Base-by-base conservation (phyloP, 2,329 filamentous ascomycete species). In the Fusarium zealandicum region DNA sequence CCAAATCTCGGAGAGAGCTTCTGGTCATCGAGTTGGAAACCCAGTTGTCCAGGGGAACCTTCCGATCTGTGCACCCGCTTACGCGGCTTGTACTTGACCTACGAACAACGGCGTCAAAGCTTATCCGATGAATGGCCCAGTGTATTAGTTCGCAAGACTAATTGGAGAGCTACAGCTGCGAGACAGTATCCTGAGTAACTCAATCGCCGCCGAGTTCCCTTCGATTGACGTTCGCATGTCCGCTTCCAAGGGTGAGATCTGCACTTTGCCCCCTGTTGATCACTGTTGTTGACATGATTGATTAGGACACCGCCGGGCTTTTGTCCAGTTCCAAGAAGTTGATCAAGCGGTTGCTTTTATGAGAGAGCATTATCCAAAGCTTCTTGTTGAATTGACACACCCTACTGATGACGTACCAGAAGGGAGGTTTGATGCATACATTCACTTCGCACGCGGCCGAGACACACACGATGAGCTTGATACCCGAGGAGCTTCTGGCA, bases 301-400 rank as follows among this genome's bases (percentile, higher is more conserved):
- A n/a, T n/a, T 30, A 79, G 77, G 75, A 16, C 65, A 70, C 51
- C 69, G 70, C 30, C 71, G 76, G 38, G 74, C 77, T 16, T 78
- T 78, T 65, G 70, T 80, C 30, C 70, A 79, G 59, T 75, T 80
- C 57, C 64, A 73, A 53, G 57, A 73, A 56, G 54, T 78, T 40
- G 70, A 76, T 43, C 64, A 79, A 58, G 71, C 78, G 46, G 50
- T 73, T 50, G 53, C 70, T 46, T 77, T 81, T 65, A 68, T 80
- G 57, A 74, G 76, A 64, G 70, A 72, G 57, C 70, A 78, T 61
- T 77, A 73, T 61, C 76, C 76, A 49, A 73, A 73, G 57, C 62
- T 79, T 45, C 57, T 61, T 16, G 54, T 79, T 45, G 64, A 73
- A 32, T 67, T 78, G 51, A 61, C 67, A 25, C 66, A 75, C 16